Base-by-base conservation (phyloP, 306 rosid genomes). In the Prunus campanulata region DNA sequence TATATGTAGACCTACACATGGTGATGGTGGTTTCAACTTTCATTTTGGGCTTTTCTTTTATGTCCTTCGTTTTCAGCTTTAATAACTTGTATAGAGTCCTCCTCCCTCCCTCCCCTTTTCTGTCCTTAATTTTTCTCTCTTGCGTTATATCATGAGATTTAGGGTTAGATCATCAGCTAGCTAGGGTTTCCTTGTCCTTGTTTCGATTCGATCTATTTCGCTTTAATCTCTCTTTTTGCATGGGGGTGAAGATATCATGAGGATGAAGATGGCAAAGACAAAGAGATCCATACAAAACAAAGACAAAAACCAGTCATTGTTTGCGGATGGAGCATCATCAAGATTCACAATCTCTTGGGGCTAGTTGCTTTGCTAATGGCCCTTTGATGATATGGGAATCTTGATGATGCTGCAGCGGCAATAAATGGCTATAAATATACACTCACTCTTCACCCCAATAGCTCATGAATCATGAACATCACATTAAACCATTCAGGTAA, bases 321-420 rank as follows among this genome's bases (percentile, higher is more conserved):
- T 88, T 74, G 92, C 93, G 62, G 83, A 83, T 93, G 98, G 90
- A 91, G 96, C 97, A 91, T 87, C 96, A 83, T 93, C 96, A 93
- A 86, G 98, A 91, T 93, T 93, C 98, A 78, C 97, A 91, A 59
- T 61, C 65, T 71, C 39, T 49, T 48, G 27, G 39, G 73, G 73
- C 44, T 7, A 39, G 44, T 8, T 39, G 44, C 44, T 39, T 7
- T 39, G 18, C 30, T 32, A 25, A 42, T 16, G 42, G 5, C 70
- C 78, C 49, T 64, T 66, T 68, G 48, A 68, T 64, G 77, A 72
- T 81, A 6, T 86, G 97, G 85, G 98, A 93, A 93, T 93, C 98
- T 79, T 93, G 93, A 93, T 89, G 96, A 90, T 91, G 96, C 96
- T 91, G 89, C 89, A 86, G 89, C 78, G 70, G 84, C 84, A 70